phyloP scores from a whole-genome alignment of 352 stramenopile species.

The Pythium brassicae region DNA sequence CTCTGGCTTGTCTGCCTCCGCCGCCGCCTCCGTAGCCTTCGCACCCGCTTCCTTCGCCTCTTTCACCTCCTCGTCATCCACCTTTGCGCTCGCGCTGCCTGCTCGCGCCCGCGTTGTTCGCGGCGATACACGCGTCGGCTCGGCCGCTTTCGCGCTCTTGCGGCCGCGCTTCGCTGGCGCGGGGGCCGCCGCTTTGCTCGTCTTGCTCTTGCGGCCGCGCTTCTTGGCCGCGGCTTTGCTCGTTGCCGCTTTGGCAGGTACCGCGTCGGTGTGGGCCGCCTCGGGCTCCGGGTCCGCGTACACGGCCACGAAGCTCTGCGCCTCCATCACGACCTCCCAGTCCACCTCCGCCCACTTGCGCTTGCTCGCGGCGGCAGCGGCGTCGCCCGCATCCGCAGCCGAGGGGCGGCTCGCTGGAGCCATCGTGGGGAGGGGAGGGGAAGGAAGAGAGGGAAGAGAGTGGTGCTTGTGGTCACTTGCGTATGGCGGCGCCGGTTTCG shows the following conservation, averaged over 20 bases:
- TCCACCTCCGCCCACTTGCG: constrained; percentile 68
- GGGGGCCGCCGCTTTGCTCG: not conserved
- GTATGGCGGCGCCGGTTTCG: not conserved
- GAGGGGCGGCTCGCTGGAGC: not conserved
- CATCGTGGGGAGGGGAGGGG: not conserved
- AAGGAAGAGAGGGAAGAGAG: not conserved
- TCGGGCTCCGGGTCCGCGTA: constrained; percentile 21
- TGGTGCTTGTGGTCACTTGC: not conserved
- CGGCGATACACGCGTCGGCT: not conserved
- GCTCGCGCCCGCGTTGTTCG: not conserved
- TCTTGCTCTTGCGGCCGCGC: constrained; percentile 6
- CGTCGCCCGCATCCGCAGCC: not conserved
- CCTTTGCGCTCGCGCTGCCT: not conserved
- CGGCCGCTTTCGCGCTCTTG: not conserved
- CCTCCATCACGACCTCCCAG: constrained; percentile 63
- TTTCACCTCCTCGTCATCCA: constrained; percentile 3
- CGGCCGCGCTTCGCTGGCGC: not conserved
- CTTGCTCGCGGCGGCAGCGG: constrained; percentile 18
- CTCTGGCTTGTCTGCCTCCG: constrained; percentile 9
- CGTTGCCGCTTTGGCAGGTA: not conserved
- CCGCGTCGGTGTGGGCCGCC: not conserved
- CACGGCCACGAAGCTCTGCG: constrained; percentile 64
- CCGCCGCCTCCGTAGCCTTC: not conserved
- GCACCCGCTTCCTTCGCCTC: constrained; percentile 1
- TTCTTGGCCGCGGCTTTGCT: constrained; percentile 11